phyloP scores from a whole-genome alignment of 768 basidiomycete species.

The Neoboletus magnificus region DNA sequence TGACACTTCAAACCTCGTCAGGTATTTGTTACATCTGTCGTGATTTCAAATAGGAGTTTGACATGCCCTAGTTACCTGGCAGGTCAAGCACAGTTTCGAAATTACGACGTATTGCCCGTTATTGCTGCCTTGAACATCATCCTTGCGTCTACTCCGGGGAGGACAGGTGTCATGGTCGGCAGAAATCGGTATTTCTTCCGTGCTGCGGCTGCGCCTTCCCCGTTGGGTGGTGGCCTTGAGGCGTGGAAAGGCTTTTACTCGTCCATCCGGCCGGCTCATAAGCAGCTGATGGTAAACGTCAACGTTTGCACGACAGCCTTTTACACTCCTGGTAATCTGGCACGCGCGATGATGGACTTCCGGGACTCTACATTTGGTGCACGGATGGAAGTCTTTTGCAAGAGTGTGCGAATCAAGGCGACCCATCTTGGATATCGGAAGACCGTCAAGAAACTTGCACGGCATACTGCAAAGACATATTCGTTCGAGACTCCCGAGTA shows the following conservation, averaged over 20 bases:
- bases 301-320: constrained; percentile 53
- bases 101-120: constrained; percentile 45
- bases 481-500: constrained; percentile 40
- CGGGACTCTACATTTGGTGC: constrained; percentile 54
- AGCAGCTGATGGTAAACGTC: constrained; percentile 52
- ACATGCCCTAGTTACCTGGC: constrained; percentile 39
- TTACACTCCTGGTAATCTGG: constrained; percentile 42
- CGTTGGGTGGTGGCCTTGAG: constrained; percentile 50
- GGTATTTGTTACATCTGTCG: constrained; percentile 28
- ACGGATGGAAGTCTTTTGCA: constrained; percentile 57
- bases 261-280: constrained; percentile 39
- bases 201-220: constrained; percentile 25
- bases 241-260: constrained; percentile 55
- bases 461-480: constrained; percentile 37
- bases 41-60: background rate
- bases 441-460: constrained; percentile 56
- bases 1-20: constrained; percentile 40
- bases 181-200: constrained; percentile 54
- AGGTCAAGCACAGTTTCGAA: constrained; percentile 41
- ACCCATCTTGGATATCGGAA: constrained; percentile 74
- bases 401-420: constrained; percentile 62
- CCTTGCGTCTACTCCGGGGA: constrained; percentile 42
- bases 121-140: constrained; percentile 51
- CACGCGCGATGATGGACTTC: constrained; percentile 41
- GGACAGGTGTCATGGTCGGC: constrained; percentile 50